These are phyloP conservation scores for Albophoma yamanashiensis DNA, from an alignment of 2,329 filamentous ascomycete genomes.

Conservation along the genomic window DNA sequence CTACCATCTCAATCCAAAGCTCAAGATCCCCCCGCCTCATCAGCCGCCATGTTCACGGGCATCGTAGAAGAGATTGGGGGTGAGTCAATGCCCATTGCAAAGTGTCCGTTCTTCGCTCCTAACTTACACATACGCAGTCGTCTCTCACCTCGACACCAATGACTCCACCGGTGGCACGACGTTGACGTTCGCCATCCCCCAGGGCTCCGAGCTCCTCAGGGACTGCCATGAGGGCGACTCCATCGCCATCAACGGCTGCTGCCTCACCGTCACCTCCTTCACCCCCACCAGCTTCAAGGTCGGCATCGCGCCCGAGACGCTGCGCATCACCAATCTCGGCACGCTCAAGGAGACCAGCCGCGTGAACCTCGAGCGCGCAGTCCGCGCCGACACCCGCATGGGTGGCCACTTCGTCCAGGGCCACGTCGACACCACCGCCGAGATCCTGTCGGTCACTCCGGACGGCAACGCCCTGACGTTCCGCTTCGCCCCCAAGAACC, in stretches of 20 bases:
- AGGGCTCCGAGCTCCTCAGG: constrained; percentile 60
- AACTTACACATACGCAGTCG: constrained; percentile 44
- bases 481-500: constrained; percentile 63
- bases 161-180: constrained; percentile 83
- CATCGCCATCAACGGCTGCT: constrained; percentile 91
- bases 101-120: neutral
- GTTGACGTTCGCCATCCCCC: constrained; percentile 67
- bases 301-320: constrained; percentile 88
- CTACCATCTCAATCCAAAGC: neutral
- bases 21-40: constrained; percentile 3
- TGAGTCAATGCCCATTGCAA: constrained; percentile 32
- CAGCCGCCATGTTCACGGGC: constrained; percentile 74
- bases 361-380: constrained; percentile 91
- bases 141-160: constrained; percentile 69
- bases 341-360: constrained; percentile 50
- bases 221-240: constrained; percentile 86
- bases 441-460: constrained; percentile 57
- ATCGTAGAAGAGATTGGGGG: constrained; percentile 89
- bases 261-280: constrained; percentile 70
- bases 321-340: constrained; percentile 92
- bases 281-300: constrained; percentile 61
- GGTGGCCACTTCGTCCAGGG: constrained; percentile 97
- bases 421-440: constrained; percentile 85
- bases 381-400: constrained; percentile 87
- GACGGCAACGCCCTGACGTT: constrained; percentile 90